These are phyloP conservation scores for Actinidia arguta DNA, from an alignment of 179 eudicot species.

Conservation along the genomic window DNA sequence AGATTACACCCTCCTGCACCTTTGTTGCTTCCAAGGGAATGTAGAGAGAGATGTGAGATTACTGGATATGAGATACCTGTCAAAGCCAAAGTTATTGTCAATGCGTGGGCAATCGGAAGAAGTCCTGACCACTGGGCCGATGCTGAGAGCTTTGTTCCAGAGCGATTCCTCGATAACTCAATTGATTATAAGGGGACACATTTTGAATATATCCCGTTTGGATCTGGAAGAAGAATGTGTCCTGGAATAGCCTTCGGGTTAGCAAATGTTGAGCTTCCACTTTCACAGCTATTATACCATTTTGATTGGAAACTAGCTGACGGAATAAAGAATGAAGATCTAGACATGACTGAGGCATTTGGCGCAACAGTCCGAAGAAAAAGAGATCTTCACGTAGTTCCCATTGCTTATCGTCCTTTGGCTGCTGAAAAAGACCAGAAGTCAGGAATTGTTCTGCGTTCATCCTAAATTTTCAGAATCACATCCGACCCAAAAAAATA, in stretches of 20 bases:
- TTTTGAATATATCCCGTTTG: constrained; percentile 40
- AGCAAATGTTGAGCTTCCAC: constrained; percentile 23
- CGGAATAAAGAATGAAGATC: constrained; percentile 19
- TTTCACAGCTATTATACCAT: constrained; percentile 22
- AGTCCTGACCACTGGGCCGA: constrained; percentile 33
- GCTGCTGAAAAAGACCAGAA: neutral
- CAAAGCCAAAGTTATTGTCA: constrained; percentile 33
- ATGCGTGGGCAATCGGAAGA: constrained; percentile 38
- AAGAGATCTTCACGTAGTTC: constrained; percentile 1
- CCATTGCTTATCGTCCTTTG: neutral
- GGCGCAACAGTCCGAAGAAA: constrained; percentile 22
- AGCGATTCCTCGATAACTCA: constrained; percentile 29
- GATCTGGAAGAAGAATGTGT: constrained; percentile 41
- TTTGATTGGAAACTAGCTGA: constrained; percentile 32
- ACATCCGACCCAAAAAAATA: too few species aligned
- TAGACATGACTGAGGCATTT: constrained; percentile 29
- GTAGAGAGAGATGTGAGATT: constrained; percentile 20
- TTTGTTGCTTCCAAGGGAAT: constrained; percentile 39
- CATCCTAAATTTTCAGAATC: neutral
- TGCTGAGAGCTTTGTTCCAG: constrained; percentile 29
- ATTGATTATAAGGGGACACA: constrained; percentile 31
- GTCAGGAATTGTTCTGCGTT: neutral
- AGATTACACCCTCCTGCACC: constrained; percentile 52
- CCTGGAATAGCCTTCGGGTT: constrained; percentile 22
- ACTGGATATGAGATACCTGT: constrained; percentile 33